A percentile compares a stretch with the other conserved stretches of the same genome.
Evolutionary conservation across 2,329 filamentous ascomycete species (phyloP).

Genomic region (Colletotrichum siamense): DNA sequence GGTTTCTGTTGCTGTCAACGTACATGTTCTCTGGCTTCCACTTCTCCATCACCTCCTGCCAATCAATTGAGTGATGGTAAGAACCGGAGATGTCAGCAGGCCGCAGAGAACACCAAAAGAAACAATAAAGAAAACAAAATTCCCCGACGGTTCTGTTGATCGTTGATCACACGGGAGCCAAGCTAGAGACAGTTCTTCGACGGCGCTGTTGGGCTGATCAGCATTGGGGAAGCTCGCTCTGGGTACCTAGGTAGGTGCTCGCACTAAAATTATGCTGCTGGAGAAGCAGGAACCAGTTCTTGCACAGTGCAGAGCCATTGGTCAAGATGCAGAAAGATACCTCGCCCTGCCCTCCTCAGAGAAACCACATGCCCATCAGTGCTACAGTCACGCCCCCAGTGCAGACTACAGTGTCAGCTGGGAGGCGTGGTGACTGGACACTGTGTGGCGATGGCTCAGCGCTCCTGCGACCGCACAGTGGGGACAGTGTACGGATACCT

Average conservation of each 20-base stretch:
- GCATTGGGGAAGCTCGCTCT: not conserved
- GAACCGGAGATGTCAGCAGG: not conserved
- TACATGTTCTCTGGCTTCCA: not conserved
- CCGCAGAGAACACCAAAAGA: not conserved
- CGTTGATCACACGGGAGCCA: slow-evolving; percentile 15
- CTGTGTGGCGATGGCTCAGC: not conserved
- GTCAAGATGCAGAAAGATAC: not conserved
- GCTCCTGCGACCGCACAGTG: slow-evolving; percentile 4
- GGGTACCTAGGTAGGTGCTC: not conserved
- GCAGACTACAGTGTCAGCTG: not conserved
- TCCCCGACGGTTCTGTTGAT: slow-evolving; percentile 13
- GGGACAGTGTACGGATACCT: slow-evolving; percentile 8
- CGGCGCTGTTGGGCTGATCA: slow-evolving; percentile 6
- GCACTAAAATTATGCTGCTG: slow-evolving; percentile 3
- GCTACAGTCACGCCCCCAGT: not conserved
- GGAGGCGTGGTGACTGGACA: not conserved
- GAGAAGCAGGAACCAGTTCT: not conserved
- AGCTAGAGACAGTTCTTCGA: slow-evolving; percentile 11
- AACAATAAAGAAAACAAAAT: slow-evolving; percentile 4
- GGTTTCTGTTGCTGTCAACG: not conserved
- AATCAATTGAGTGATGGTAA: not conserved
- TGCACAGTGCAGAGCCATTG: not conserved
- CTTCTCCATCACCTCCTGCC: not conserved
- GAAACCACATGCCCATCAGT: not conserved
- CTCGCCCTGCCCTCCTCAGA: not conserved